Evolutionary conservation across 75 land plant genomes (phyloP), one percentile per base, ranked within the genome.

Genomic region (Azolla pinnata): DNA sequence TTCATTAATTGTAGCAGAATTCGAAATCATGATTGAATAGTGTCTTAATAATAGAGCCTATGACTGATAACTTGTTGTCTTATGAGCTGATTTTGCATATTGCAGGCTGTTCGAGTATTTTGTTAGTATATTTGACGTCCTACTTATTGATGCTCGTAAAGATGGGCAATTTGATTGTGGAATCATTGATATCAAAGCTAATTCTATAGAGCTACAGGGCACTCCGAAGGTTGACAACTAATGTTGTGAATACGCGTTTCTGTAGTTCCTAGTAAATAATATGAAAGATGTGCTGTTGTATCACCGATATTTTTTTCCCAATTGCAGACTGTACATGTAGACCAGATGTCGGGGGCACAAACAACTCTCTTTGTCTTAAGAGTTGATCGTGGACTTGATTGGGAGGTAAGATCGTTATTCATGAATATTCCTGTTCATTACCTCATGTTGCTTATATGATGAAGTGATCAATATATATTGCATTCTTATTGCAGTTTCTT

Each of bases 151-250:
- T 61, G 97, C 97, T 60, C 88, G 97, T 1, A 76, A 59, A 66
- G 97, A 91, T 61, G 97, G 97, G 17, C 70, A 91, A 34, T 69
- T 91, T 59, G 97, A 91, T 52, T 87, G 89, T 47, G 97, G 97
- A 49, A 91, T 91, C 67, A 86, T 87, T 57, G 93, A 87, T 62
- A 91, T 91, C 55, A 87, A 65, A 57, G 97, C 88, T 21, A 81
- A 76, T 45, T 30, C 52, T 32, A 76, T 91, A 35, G 93, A 82
- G 55, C 67, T 83, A 46, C 79, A 74, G 31, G 86, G 79, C 47
- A 29, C 54, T 8, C 92, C 97, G 26, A 87, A 84, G 97, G 97
- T 84, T 23, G 31, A 23, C 18, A 26, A 27, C 10, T n/a, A 12
- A 52, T 52, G 51, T 64, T 49, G 53, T 31, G 0, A 0, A 17